These are phyloP conservation scores for Puccinia polysora DNA, from an alignment of 1,284 basidiomycete species.

Conservation along the genomic window DNA sequence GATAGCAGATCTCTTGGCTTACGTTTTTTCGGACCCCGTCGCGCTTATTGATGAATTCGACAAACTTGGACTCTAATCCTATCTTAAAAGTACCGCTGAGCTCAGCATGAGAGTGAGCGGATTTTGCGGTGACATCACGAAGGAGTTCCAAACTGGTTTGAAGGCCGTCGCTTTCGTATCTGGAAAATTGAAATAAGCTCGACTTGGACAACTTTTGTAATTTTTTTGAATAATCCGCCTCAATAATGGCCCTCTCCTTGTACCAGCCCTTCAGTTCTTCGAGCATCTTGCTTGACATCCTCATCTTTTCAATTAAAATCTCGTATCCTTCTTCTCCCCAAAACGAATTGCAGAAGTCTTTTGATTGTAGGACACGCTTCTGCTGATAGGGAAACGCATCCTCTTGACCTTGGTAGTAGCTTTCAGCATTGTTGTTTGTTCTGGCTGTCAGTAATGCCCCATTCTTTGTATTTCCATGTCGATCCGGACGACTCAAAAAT, in stretches of 20 bases:
- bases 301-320: slow-evolving; percentile 13
- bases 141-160: slow-evolving; percentile 18
- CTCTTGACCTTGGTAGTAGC: too few relatives aligned
- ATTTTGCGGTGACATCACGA: slow-evolving; percentile 21
- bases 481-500: too few relatives aligned
- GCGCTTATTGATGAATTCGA: slow-evolving; percentile 30
- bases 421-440: too few relatives aligned
- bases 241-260: slow-evolving; percentile 56
- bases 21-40: slow-evolving; percentile 37
- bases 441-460: too few relatives aligned
- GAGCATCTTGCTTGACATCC: slow-evolving; percentile 29
- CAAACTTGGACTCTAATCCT: slow-evolving; percentile 64
- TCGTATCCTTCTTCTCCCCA: slow-evolving; percentile 44
- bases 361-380: neutral
- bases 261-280: slow-evolving; percentile 39
- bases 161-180: slow-evolving; percentile 30
- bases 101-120: slow-evolving; percentile 53
- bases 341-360: slow-evolving; percentile 43
- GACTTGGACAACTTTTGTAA: slow-evolving; percentile 73
- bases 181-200: slow-evolving; percentile 55
- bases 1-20: neutral
- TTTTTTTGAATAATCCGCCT: slow-evolving; percentile 91
- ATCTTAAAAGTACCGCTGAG: slow-evolving; percentile 70
- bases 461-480: too few relatives aligned
- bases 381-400: slow-evolving; percentile 22